Evolutionary conservation across 306 rosid genomes (phyloP), one percentile per base, ranked within the genome.

Genomic region (Vicia sativa): DNA sequence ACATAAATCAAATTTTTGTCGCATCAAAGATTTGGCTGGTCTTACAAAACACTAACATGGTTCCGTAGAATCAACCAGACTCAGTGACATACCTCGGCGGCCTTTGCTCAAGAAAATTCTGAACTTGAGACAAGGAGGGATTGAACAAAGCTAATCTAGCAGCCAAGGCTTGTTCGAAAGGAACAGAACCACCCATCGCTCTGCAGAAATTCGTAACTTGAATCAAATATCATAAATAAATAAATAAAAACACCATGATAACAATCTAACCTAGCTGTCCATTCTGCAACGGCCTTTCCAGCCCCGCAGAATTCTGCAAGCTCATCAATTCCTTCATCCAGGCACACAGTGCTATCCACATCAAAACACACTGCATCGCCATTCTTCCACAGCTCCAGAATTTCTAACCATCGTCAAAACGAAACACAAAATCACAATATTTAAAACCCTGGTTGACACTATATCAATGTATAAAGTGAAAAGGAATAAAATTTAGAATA

Each of bases 101-200:
- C 26, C 74, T 77, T 82, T 85, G 87, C 71, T 70, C 68, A 31
- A 93, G 96, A 80, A 88, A 93, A 76, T 90, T 89, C 79, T 90
- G 85, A 6, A 93, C 68, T 74, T 88, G 97, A 35, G 96, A 80
- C 16, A 80, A 78, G 75, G 96, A 85, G 38, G 99, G 99, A 12
- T 78, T 90, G 81, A 90, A 90, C 82, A 93, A 79, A 41, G 96
- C 64, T 26, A 93, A 82, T 62, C 99, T 90, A 70, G 97, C 89
- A 79, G 96, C 90, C 80, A 93, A 90, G 68, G 99, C 99, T 29
- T 85, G 97, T 82, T 93, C 97, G 70, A 93, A 88, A 61, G 96
- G 88, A 72, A 93, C 97, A 48, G 99, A 85, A 72, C 99, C 99
- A 79, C 90, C 84, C 99, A 93, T 93, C 59, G 99, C 97, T 80